phyloP scores from a whole-genome alignment of 306 rosid genomes.

The Inga laurina region DNA sequence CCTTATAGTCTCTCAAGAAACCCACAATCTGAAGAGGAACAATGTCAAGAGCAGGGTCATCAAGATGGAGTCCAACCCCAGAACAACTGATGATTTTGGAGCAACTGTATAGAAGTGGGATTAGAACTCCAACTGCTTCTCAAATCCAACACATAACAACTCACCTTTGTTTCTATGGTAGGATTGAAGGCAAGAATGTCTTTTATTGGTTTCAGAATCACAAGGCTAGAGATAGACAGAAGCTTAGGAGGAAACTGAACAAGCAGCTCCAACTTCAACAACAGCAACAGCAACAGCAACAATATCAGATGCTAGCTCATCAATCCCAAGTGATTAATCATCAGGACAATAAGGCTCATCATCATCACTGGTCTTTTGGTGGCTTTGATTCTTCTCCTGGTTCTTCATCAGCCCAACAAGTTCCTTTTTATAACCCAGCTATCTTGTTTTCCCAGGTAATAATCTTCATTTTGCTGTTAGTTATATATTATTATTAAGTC shows the following conservation, averaged over 20 bases:
- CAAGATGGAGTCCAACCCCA: constrained; percentile 95
- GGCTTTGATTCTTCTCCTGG: constrained; percentile 32
- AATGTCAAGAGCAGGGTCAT: constrained; percentile 68
- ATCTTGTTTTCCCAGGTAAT: constrained; percentile 56
- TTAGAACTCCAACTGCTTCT: constrained; percentile 80
- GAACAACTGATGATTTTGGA: constrained; percentile 91
- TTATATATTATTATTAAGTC: background rate
- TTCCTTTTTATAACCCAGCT: constrained; percentile 45
- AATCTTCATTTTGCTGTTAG: constrained; percentile 16
- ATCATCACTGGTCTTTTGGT: constrained; percentile 35
- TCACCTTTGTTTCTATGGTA: constrained; percentile 87
- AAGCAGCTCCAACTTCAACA: constrained; percentile 75
- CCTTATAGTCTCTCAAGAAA: constrained; percentile 23
- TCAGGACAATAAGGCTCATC: constrained; percentile 35
- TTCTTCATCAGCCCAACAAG: constrained; percentile 38
- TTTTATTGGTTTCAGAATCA: constrained; percentile 98
- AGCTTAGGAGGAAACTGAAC: constrained; percentile 73
- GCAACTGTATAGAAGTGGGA: constrained; percentile 77
- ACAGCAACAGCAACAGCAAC: background rate
- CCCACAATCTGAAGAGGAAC: background rate
- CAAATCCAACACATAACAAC: constrained; percentile 88
- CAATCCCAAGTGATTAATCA: constrained; percentile 38
- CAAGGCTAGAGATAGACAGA: constrained; percentile 93
- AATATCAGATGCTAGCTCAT: constrained; percentile 32
- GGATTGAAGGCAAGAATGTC: constrained; percentile 90